These are phyloP conservation scores for Solanum stenotomum DNA, from an alignment of 257 asterid genomes.

Conservation along the genomic window DNA sequence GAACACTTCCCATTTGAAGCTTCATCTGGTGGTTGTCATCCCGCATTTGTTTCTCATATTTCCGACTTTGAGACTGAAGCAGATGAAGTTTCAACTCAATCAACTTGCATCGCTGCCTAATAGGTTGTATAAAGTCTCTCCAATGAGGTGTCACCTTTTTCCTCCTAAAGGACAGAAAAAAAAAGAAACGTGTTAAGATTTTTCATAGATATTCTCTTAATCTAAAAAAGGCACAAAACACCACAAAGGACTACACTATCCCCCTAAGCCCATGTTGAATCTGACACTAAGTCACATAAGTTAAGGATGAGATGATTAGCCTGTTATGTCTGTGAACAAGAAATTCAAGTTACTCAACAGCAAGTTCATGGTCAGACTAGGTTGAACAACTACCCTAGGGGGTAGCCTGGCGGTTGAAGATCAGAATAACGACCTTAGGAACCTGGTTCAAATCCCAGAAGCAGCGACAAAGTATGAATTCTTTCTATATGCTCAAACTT, in stretches of 20 bases:
- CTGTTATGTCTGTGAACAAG: not conserved
- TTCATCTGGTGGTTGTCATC: not conserved
- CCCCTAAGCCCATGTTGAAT: not conserved
- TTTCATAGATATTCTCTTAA: not conserved
- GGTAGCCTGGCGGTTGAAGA: not conserved
- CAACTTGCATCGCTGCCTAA: conserved; percentile 6
- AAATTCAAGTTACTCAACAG: not conserved
- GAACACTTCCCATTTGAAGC: not conserved
- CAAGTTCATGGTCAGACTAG: not conserved
- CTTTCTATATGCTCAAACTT: not conserved
- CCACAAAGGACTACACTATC: not conserved
- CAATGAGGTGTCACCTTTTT: conserved; percentile 6
- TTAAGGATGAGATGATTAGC: not conserved
- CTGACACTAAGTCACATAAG: not conserved
- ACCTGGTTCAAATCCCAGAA: not conserved
- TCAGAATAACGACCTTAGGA: not conserved
- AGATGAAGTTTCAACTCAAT: conserved; percentile 2
- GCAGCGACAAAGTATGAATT: not conserved
- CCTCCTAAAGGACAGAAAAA: not conserved
- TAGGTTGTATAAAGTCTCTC: conserved; percentile 6
- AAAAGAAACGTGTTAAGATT: not conserved
- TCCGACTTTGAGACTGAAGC: not conserved
- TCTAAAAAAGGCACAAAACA: not conserved
- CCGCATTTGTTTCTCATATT: conserved; percentile 7
- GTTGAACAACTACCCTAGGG: not conserved